Conservation (phyloP, 2,329 filamentous ascomycete genomes). For the Chrysosporium keratinophilum region DNA sequence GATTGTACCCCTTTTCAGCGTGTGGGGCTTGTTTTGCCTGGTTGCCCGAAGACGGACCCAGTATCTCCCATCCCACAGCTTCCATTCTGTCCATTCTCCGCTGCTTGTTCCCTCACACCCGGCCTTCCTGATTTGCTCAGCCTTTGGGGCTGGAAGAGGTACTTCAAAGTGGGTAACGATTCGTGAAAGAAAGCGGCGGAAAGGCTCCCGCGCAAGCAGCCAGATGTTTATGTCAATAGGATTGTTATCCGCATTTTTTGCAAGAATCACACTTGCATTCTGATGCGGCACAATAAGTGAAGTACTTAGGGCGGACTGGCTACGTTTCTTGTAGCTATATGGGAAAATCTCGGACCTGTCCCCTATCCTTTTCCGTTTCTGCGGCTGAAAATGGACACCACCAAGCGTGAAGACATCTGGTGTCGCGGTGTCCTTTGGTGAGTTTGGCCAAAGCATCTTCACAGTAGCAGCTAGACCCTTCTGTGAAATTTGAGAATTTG, state of each 20-base stretch:
- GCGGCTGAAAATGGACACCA: constrained; percentile 40
- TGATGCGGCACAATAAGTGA: neutral
- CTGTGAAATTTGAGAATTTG: constrained; percentile 33
- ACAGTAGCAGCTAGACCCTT: constrained; percentile 23
- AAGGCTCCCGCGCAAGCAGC: constrained; percentile 32
- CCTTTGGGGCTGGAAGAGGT: constrained; percentile 15
- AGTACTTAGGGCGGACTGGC: neutral
- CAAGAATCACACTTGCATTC: neutral
- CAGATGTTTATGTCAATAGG: constrained; percentile 23
- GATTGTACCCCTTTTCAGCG: neutral
- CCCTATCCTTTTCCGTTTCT: constrained; percentile 6
- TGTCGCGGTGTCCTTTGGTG: neutral
- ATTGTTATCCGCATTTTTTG: neutral
- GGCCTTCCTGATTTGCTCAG: neutral
- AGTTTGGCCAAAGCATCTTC: neutral
- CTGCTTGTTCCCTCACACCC: neutral
- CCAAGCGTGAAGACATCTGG: constrained; percentile 40
- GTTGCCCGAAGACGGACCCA: constrained; percentile 43
- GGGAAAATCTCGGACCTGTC: neutral
- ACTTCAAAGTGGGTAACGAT: constrained; percentile 19
- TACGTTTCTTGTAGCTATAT: neutral
- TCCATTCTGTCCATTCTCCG: constrained; percentile 28
- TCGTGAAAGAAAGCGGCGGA: constrained; percentile 20
- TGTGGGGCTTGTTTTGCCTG: neutral
- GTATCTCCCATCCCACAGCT: constrained; percentile 47